Evolutionary conservation across 257 asterid genomes (phyloP).

Genomic region (Knoxia roxburghii): DNA sequence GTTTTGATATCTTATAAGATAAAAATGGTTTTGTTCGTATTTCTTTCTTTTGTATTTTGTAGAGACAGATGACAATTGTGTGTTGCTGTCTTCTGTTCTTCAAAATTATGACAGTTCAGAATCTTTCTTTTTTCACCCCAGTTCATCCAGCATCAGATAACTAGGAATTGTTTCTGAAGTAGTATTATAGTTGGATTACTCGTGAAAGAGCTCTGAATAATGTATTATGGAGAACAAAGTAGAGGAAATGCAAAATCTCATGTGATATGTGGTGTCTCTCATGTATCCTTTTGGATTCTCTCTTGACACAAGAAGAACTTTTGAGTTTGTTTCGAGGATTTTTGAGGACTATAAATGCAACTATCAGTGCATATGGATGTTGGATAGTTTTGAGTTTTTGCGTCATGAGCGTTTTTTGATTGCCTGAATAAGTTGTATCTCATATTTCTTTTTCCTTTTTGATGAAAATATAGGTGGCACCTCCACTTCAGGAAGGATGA

Average conservation of each 20-base stretch:
- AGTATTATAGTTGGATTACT: background rate
- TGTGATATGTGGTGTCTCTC: background rate
- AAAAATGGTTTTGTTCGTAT: background rate
- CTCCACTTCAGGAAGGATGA: slow-evolving; percentile 60
- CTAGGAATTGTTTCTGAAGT: background rate
- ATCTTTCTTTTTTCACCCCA: background rate
- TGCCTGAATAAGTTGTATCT: background rate
- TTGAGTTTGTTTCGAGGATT: background rate
- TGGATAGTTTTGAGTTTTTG: too few species aligned
- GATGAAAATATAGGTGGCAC: slow-evolving; percentile 50
- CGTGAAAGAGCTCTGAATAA: background rate
- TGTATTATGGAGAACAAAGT: background rate
- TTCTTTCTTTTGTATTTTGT: background rate
- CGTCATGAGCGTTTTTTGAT: background rate
- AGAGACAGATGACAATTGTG: background rate
- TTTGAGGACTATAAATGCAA: too few species aligned
- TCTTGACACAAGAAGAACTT: background rate
- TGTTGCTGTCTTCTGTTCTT: too few species aligned
- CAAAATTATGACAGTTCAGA: background rate
- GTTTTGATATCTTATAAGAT: background rate
- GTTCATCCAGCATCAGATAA: background rate
- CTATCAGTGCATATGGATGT: too few species aligned
- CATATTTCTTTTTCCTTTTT: slow-evolving; percentile 5
- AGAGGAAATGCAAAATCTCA: background rate
- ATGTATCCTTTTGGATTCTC: background rate